Conservation (phyloP, 192 early-diverging fungal species). For the Paraglomus brasilianum region DNA sequence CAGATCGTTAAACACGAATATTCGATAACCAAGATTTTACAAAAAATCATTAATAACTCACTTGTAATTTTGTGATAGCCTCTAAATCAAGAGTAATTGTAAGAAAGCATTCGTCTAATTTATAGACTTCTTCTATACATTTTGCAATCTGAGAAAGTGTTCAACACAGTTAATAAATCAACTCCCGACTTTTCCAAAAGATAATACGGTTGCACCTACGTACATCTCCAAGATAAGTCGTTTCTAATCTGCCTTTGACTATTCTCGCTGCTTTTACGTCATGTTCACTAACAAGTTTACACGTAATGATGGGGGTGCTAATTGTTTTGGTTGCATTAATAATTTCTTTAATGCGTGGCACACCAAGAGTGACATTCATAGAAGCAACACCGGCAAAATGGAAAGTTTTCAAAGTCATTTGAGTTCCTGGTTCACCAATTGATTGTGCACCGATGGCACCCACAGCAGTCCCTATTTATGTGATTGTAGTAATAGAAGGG, state of each 20-base stretch:
- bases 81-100: slow-evolving; percentile 82
- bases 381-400: slow-evolving; percentile 99
- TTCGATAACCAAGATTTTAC: slow-evolving; percentile 10
- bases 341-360: slow-evolving; percentile 99
- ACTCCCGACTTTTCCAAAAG: no score
- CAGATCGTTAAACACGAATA: no score
- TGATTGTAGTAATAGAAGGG: no score
- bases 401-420: slow-evolving; percentile 99
- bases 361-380: slow-evolving; percentile 99
- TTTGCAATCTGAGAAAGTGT: slow-evolving; percentile 71
- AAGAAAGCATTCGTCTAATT: slow-evolving; percentile 70
- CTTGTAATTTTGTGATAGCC: slow-evolving; percentile 77
- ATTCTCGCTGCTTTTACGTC: slow-evolving; percentile 82
- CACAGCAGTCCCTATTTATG: slow-evolving; percentile 73
- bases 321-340: slow-evolving; percentile 99
- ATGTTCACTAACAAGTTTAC: slow-evolving; percentile 64
- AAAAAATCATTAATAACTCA: slow-evolving; percentile 31
- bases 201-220: background rate
- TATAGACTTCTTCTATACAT: slow-evolving; percentile 90
- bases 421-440: slow-evolving; percentile 98
- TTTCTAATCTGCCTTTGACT: slow-evolving; percentile 96
- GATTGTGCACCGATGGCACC: slow-evolving; percentile 96
- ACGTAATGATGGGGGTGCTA: slow-evolving; percentile 86
- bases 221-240: slow-evolving; percentile 80
- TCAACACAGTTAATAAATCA: no score